A percentile compares a stretch with the other conserved stretches of the same genome.
phyloP scores from a whole-genome alignment of 768 basidiomycete species.

The Suillus sp. region DNA sequence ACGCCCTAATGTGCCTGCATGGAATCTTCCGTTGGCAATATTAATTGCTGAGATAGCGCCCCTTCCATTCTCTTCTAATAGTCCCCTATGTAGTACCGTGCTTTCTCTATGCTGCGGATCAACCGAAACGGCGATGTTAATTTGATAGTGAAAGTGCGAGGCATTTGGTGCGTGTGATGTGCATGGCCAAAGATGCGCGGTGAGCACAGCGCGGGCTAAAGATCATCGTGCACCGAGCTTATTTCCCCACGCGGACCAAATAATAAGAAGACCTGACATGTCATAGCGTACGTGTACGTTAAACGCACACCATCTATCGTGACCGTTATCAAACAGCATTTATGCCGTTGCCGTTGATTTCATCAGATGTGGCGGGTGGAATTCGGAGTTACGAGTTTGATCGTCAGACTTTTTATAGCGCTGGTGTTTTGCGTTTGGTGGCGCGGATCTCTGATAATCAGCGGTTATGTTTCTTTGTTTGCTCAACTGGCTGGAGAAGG shows the following conservation, averaged over 20 bases:
- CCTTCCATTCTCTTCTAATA: neutral
- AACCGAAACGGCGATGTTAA: neutral
- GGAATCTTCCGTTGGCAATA: neutral
- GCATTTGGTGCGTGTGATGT: neutral
- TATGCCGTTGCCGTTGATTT: neutral
- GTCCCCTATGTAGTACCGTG: neutral
- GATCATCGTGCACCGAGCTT: neutral
- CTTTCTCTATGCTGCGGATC: neutral
- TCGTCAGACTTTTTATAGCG: neutral
- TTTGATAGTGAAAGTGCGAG: neutral
- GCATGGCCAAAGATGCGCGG: neutral
- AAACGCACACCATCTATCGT: neutral
- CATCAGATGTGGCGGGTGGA: neutral
- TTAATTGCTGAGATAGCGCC: slow-evolving; percentile 3
- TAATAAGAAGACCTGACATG: neutral
- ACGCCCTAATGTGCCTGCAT: neutral
- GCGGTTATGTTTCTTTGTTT: neutral
- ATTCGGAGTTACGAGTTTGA: neutral
- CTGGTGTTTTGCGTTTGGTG: neutral
- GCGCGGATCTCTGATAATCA: slow-evolving; percentile 1
- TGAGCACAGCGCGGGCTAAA: neutral
- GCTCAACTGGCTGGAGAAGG: neutral
- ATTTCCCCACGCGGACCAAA: neutral
- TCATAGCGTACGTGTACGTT: slow-evolving; percentile 4
- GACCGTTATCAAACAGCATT: neutral